Percentiles rank a stretch among this genome's conserved stretches.
Conservation (phyloP, 1,139 yeast species). For the Pichia norvegensis region DNA sequence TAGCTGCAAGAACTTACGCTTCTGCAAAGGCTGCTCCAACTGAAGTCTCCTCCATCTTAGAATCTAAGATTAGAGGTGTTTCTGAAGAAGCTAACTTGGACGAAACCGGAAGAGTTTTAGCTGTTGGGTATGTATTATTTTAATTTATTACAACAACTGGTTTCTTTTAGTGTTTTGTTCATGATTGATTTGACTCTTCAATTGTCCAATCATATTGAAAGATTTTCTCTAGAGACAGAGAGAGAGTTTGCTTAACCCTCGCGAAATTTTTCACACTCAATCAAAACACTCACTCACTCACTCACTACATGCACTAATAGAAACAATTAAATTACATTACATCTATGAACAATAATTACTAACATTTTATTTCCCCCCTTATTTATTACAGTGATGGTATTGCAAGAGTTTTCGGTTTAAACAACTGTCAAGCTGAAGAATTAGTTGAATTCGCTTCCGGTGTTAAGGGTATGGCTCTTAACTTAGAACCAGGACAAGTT, state of each 20-base stretch:
- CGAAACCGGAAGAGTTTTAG: slow-evolving; percentile 98
- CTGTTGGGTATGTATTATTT: slow-evolving; percentile 72
- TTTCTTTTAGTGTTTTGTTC: neutral
- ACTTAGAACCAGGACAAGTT: slow-evolving; percentile 99
- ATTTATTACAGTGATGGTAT: slow-evolving; percentile 80
- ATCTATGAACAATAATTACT: slow-evolving; percentile 11
- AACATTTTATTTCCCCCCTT: slow-evolving; percentile 7
- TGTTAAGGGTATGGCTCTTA: slow-evolving; percentile 99
- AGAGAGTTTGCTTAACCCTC: neutral
- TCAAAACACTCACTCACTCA: neutral
- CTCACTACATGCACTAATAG: too few species aligned
- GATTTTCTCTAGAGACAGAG: neutral
- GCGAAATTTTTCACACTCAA: neutral
- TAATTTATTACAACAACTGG: neutral
- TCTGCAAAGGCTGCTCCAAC: slow-evolving; percentile 98
- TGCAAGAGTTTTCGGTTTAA: slow-evolving; percentile 99
- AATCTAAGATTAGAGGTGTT: slow-evolving; percentile 99
- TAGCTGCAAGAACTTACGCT: slow-evolving; percentile 75
- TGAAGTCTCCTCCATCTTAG: slow-evolving; percentile 97
- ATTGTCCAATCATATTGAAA: neutral
- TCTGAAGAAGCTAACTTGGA: slow-evolving; percentile 95
- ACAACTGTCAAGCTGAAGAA: slow-evolving; percentile 99
- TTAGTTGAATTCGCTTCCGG: slow-evolving; percentile 99
- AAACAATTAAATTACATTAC: too few species aligned
- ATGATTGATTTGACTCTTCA: neutral